Percentiles rank a stretch among this genome's conserved stretches.
Evolutionary conservation across 805 yeast species (phyloP).

Genomic region (Clavispora santaluciae): DNA sequence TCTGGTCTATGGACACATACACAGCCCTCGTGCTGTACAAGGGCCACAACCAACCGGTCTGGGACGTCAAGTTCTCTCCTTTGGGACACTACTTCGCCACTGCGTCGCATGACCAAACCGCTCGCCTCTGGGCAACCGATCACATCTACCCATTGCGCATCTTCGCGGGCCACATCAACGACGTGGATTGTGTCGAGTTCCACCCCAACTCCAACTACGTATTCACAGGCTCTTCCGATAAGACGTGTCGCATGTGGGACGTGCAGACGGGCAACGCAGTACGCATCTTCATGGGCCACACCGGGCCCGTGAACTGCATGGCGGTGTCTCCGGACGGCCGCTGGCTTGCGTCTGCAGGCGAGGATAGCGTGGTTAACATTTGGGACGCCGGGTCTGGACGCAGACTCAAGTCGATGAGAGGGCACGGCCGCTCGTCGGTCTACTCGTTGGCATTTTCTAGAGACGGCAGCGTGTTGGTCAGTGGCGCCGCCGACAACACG

Average conservation of each 20-base stretch:
- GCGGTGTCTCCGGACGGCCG: constrained; percentile 97
- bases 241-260: constrained; percentile 98
- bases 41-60: constrained; percentile 94
- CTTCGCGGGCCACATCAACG: constrained; percentile 95
- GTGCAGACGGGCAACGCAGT: constrained; percentile 83
- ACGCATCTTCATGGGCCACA: constrained; percentile 87
- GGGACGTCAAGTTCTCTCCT: constrained; percentile 96
- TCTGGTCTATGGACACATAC: constrained; percentile 93
- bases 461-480: constrained; percentile 85
- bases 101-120: constrained; percentile 96
- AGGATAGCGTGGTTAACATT: constrained; percentile 78
- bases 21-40: constrained; percentile 88
- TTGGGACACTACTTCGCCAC: constrained; percentile 98
- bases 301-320: constrained; percentile 78
- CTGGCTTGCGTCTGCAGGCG: constrained; percentile 94
- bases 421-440: constrained; percentile 85
- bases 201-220: constrained; percentile 96
- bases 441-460: constrained; percentile 79
- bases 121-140: constrained; percentile 96
- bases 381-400: constrained; percentile 96
- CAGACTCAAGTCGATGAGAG: constrained; percentile 83
- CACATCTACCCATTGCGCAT: constrained; percentile 94
- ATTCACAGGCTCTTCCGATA: constrained; percentile 92
- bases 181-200: constrained; percentile 90
- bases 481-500: constrained; percentile 89